Conservation (phyloP, 371 early-diverging fungal species). For the Syncephalastrum monosporum region DNA sequence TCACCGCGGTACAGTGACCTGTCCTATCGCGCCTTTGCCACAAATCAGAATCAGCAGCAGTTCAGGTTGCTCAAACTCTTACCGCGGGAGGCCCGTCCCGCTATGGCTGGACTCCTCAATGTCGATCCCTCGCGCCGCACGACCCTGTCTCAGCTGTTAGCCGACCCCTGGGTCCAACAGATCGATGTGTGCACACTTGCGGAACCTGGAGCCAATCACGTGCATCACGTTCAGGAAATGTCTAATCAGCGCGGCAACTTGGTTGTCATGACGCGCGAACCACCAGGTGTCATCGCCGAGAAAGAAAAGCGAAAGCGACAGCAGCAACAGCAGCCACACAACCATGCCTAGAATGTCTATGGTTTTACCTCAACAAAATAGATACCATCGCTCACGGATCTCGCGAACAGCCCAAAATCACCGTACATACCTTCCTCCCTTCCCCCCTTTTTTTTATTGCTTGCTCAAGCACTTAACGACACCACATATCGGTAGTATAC, state of each 20-base stretch:
- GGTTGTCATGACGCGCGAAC: constrained; percentile 42
- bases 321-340: background rate
- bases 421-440: too few relatives aligned
- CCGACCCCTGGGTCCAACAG: constrained; percentile 48
- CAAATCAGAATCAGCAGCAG: constrained; percentile 38
- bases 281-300: constrained; percentile 46
- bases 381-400: too few relatives aligned
- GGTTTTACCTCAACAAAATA: too few relatives aligned
- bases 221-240: constrained; percentile 44
- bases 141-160: constrained; percentile 42
- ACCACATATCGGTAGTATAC: too few relatives aligned
- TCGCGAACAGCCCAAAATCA: too few relatives aligned
- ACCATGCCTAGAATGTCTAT: too few relatives aligned
- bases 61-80: constrained; percentile 45
- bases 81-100: constrained; percentile 47
- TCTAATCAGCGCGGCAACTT: constrained; percentile 32
- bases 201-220: constrained; percentile 42
- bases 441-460: too few relatives aligned
- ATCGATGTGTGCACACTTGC: constrained; percentile 57
- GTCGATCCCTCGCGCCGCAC: constrained; percentile 50
- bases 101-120: constrained; percentile 51
- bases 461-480: too few relatives aligned
- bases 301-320: constrained; percentile 33
- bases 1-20: constrained; percentile 61
- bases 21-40: constrained; percentile 51